Conservation (phyloP, 108 stramenopile genomes). For the Licmophora abbreviata region DNA sequence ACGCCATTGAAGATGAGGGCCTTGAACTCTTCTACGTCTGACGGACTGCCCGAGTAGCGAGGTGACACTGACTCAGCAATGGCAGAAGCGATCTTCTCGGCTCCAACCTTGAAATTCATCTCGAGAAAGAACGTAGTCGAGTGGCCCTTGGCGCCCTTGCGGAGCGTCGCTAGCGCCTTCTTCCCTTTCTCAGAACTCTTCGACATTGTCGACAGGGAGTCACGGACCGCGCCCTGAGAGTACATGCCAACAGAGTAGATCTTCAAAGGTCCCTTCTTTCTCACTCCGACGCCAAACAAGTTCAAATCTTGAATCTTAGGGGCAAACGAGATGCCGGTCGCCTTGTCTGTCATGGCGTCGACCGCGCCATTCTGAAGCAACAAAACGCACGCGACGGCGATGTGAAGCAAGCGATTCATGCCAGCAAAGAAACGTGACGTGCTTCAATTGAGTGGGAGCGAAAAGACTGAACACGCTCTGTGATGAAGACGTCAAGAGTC, state of each 20-base stretch:
- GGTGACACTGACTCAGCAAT: constrained; percentile 76
- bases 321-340: constrained; percentile 45
- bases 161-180: constrained; percentile 39
- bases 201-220: constrained; percentile 1
- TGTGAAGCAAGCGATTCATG: background rate
- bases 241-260: constrained; percentile 80
- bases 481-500: too few relatives aligned
- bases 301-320: constrained; percentile 18
- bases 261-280: constrained; percentile 68
- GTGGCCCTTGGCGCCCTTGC: constrained; percentile 37
- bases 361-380: background rate
- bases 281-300: constrained; percentile 44
- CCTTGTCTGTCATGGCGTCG: constrained; percentile 32
- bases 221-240: constrained; percentile 22
- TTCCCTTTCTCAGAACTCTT: constrained; percentile 22
- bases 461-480: too few relatives aligned
- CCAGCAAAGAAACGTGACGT: background rate
- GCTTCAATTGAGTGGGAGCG: too few relatives aligned
- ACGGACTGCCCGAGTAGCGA: constrained; percentile 33
- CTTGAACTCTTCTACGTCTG: constrained; percentile 64
- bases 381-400: background rate
- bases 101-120: constrained; percentile 83
- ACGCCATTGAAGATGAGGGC: constrained; percentile 61
- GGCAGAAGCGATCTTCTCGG: constrained; percentile 78
- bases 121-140: constrained; percentile 46